These are phyloP conservation scores for Pseudogymnoascus destructans DNA, from an alignment of 2,329 filamentous ascomycete species.

Conservation along the genomic window DNA sequence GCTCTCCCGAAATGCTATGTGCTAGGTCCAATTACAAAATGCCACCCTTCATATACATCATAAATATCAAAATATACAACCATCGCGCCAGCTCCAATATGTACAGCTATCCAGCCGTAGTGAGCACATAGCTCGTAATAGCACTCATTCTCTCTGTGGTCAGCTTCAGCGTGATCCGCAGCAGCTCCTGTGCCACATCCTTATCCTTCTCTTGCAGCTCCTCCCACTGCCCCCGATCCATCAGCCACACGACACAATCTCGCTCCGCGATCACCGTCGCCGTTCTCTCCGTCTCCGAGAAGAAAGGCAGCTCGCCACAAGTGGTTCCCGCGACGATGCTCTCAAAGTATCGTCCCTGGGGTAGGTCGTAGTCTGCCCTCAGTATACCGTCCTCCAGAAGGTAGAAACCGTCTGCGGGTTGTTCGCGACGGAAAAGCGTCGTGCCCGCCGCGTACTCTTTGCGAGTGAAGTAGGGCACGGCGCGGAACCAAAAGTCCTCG, in stretches of 20 bases:
- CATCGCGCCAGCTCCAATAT: not conserved
- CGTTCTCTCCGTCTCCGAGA: constrained; percentile 76
- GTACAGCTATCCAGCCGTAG: constrained; percentile 27
- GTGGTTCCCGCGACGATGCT: constrained; percentile 90
- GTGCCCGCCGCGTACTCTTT: constrained; percentile 56
- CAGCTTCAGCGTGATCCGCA: constrained; percentile 81
- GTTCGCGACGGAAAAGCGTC: constrained; percentile 64
- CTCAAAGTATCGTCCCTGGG: constrained; percentile 80
- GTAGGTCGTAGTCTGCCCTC: constrained; percentile 77
- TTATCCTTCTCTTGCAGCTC: constrained; percentile 58
- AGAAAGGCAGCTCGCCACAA: constrained; percentile 92
- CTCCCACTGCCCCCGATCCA: constrained; percentile 60
- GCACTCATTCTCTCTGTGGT: constrained; percentile 85
- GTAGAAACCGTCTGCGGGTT: constrained; percentile 73
- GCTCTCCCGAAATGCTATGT: not conserved
- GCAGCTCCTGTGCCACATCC: constrained; percentile 68
- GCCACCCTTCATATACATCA: not conserved
- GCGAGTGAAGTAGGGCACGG: constrained; percentile 60
- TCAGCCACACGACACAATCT: constrained; percentile 69
- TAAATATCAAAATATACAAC: not conserved
- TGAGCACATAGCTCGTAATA: constrained; percentile 41
- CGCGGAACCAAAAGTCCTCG: constrained; percentile 90
- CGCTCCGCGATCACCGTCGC: constrained; percentile 71
- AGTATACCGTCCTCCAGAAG: constrained; percentile 81
- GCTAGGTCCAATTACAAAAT: not conserved